Evolutionary conservation across 441 rosid species (phyloP), one percentile per base, ranked within the genome.

Genomic region (Jatropha podagrica): DNA sequence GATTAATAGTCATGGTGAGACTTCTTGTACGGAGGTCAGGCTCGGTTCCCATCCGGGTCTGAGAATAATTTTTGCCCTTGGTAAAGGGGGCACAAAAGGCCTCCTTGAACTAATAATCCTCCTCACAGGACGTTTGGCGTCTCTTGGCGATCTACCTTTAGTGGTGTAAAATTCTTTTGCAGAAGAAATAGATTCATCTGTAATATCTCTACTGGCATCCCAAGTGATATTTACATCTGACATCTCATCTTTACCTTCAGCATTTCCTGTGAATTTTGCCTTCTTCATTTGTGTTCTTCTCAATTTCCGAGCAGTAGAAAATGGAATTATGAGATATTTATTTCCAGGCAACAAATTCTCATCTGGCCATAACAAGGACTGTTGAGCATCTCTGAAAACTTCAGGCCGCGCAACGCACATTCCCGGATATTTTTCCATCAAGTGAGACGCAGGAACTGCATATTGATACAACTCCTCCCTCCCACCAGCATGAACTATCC

Each of bases 401-500:
- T 81, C 92, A 2, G 91, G 90, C 61, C 80, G 77, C 26, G 89
- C 92, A 67, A 90, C 79, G 42, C 84, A 77, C 84, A 80, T 88
- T 27, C 88, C 91, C 0, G 91, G 90, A 78, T 89, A 83, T 72
- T 84, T 91, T 61, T 82, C 86, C 92, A 88, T 78, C 78, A 86
- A 54, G 40, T 81, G 42, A n/a, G 85, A 85, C n/a, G 82, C 90
- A 17, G 88, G 80, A 80, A 89, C 58, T 11, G 81, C 73, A 56
- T 69, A 72, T 69, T 60, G 84, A 74, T 84, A 86, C 55, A 82
- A 76, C 84, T 89, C 94, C 65, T 78, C 84, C 27, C 71, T 54
- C 14, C 92, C 90, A 18, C 94, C 90, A 62, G 90, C 84, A 79
- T 87, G 92, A 80, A 88, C 77, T 81, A 91, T 77, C 80, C 89